Base-by-base conservation (phyloP, 1,139 yeast genomes). In the Candida sanyaensis region DNA sequence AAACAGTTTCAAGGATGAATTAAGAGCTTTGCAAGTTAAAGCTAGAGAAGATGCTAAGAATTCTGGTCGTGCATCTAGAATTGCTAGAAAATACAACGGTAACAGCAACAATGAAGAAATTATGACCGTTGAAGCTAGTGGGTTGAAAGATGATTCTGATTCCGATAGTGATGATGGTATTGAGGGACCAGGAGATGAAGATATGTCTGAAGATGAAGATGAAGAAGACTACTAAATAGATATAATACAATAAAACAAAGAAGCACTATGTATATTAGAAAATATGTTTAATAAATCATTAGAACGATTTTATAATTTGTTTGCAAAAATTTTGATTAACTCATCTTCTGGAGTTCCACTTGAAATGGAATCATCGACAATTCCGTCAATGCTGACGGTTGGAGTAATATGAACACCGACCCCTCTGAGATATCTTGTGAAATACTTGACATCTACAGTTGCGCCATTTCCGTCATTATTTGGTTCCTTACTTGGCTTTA, bases 391-490 rank as follows among this genome's bases (percentile, higher is more conserved):
- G 30, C 80, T 68, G 12, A 88, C 86, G 1, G 96, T 84, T n/a
- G 97, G 97, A 2, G 95, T 87, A 27, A 87, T 84, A 62, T 90
- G 96, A 39, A 88, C 81, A 33, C 95, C 90, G 39, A 84, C 82
- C 50, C 88, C 89, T 61, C 97, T 80, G 46, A 84, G 83, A 60
- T 81, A 81, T 60, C 83, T 78, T 30, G 91, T 79, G 61, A 88
- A 88, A 59, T 85, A 86, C 67, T 88, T 90, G 53, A 87, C 61
- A 59, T 88, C 96, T 29, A 63, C 71, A 5, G 80, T 72, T 23
- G 86, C 75, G 6, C 66, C 73, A 58, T 84, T 86, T 3, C 95
- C 93, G 3, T 64, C 61, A 60, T 88, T 87, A 42, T 62, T 52
- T 29, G 76, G 75, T 26, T 53, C 58, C 4, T 53, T 46, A 5